Evolutionary conservation across 371 early-diverging fungal species (phyloP).

Genomic region (Rhizopus delemar): DNA sequence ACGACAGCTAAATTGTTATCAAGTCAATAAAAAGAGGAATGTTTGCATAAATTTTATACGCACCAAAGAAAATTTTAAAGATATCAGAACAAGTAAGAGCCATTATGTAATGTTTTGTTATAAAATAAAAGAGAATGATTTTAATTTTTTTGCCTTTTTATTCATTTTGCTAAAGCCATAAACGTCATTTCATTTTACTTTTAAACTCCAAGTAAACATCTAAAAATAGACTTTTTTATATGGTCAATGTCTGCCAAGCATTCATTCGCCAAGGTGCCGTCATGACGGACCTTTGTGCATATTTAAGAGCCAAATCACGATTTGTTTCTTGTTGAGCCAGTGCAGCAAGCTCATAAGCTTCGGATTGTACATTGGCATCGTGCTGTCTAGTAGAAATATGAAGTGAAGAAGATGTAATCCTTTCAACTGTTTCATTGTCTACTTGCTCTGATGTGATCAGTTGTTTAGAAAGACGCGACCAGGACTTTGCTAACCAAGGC

Average conservation of each 20-base stretch:
- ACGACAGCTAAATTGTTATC: conserved; percentile 13
- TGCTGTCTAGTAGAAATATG: conserved; percentile 22
- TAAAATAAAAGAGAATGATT: conserved; percentile 2
- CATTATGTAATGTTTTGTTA: conserved; percentile 24
- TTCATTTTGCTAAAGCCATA: background rate
- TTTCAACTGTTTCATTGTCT: background rate
- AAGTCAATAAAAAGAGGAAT: background rate
- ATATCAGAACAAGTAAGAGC: conserved; percentile 49
- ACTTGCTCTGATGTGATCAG: conserved; percentile 13
- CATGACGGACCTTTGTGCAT: conserved; percentile 55
- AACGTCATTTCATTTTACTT: conserved; percentile 10
- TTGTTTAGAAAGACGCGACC: conserved; percentile 39
- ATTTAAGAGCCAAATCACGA: conserved; percentile 20
- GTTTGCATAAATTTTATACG: conserved; percentile 1
- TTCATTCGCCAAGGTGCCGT: conserved; percentile 55
- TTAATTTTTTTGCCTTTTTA: conserved; percentile 2
- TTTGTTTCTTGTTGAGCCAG: conserved; percentile 11
- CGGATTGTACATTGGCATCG: conserved; percentile 37
- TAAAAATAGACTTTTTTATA: background rate
- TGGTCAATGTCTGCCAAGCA: conserved; percentile 44
- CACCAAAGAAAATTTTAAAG: conserved; percentile 45
- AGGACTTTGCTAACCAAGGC: conserved; percentile 40
- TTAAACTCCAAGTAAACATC: background rate
- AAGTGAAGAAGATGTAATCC: conserved; percentile 34
- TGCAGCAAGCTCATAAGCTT: conserved; percentile 46